phyloP scores from a whole-genome alignment of 1,139 yeast genomes.

The Magnusiomyces sp. region DNA sequence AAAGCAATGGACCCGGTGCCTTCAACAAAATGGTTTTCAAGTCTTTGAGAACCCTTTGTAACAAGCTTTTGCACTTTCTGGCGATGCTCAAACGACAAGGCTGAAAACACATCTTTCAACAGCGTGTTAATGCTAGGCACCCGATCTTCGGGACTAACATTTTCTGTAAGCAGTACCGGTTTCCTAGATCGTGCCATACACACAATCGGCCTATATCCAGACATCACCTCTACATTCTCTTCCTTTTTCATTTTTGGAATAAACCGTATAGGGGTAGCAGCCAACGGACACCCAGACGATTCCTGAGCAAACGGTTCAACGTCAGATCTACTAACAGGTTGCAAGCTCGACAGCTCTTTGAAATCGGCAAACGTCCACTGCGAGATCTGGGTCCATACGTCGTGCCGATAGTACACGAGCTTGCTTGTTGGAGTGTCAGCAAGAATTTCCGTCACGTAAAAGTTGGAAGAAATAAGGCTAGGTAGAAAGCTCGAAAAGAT shows the following conservation, averaged over 20 bases:
- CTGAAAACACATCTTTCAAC: slow-evolving; percentile 22
- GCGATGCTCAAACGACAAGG: slow-evolving; percentile 23
- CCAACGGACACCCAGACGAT: slow-evolving; percentile 11
- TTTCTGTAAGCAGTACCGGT: background rate
- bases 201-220: slow-evolving; percentile 23
- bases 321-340: slow-evolving; percentile 1
- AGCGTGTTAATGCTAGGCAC: slow-evolving; percentile 23
- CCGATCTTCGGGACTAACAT: background rate
- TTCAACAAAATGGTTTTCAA: slow-evolving; percentile 3
- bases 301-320: background rate
- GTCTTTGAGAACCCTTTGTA: background rate
- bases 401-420: slow-evolving; percentile 49
- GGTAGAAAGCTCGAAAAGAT: slow-evolving; percentile 42
- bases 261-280: slow-evolving; percentile 22
- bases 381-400: slow-evolving; percentile 46
- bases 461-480: slow-evolving; percentile 44
- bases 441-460: slow-evolving; percentile 53
- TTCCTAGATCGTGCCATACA: slow-evolving; percentile 18
- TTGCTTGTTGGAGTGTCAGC: slow-evolving; percentile 35
- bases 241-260: slow-evolving; percentile 21
- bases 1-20: slow-evolving; percentile 13
- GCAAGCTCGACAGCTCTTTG: slow-evolving; percentile 6
- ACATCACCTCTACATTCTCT: slow-evolving; percentile 3
- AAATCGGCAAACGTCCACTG: slow-evolving; percentile 17
- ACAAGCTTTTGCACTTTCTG: slow-evolving; percentile 11